Evolutionary conservation across 176 grass and related monocot species (phyloP).

Genomic region (Pontederia crassipes): DNA sequence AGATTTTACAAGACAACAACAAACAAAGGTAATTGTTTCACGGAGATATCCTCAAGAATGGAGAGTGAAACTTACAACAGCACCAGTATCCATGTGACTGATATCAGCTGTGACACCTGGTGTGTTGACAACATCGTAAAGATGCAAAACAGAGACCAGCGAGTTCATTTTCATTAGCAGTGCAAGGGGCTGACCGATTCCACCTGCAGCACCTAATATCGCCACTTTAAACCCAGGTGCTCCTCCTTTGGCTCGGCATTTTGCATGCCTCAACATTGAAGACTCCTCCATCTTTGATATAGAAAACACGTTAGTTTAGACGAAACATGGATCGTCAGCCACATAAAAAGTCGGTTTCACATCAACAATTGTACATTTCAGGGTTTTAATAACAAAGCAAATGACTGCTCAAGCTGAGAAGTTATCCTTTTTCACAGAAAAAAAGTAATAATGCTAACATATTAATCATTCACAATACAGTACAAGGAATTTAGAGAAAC

Average conservation of each 20-base stretch:
- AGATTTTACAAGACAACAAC: background rate
- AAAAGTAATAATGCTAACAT: too few relatives aligned
- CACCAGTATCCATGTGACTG: conserved; percentile 87
- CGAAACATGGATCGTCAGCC: too few relatives aligned
- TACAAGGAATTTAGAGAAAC: too few relatives aligned
- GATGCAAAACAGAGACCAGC: conserved; percentile 68
- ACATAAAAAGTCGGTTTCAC: too few relatives aligned
- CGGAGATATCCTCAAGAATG: background rate
- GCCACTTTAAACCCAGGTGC: conserved; percentile 77
- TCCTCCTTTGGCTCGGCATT: conserved; percentile 68
- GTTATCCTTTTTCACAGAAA: too few relatives aligned
- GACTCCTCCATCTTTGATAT: conserved; percentile 33
- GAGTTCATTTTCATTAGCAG: conserved; percentile 92
- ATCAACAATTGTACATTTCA: too few relatives aligned
- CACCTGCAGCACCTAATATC: conserved; percentile 71
- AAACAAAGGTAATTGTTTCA: background rate
- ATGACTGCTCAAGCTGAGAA: too few relatives aligned
- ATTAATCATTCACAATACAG: too few relatives aligned
- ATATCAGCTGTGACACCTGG: conserved; percentile 85
- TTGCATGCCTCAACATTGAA: conserved; percentile 25
- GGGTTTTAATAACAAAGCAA: too few relatives aligned
- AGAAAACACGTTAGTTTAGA: too few relatives aligned
- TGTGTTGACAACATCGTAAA: conserved; percentile 79
- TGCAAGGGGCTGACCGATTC: conserved; percentile 75
- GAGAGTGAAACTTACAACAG: conserved; percentile 43